Percentiles rank a stretch among this genome's conserved stretches.
These are phyloP conservation scores for Neurospora sp. DNA, from an alignment of 495 filamentous ascomycete genomes.

Conservation along the genomic window DNA sequence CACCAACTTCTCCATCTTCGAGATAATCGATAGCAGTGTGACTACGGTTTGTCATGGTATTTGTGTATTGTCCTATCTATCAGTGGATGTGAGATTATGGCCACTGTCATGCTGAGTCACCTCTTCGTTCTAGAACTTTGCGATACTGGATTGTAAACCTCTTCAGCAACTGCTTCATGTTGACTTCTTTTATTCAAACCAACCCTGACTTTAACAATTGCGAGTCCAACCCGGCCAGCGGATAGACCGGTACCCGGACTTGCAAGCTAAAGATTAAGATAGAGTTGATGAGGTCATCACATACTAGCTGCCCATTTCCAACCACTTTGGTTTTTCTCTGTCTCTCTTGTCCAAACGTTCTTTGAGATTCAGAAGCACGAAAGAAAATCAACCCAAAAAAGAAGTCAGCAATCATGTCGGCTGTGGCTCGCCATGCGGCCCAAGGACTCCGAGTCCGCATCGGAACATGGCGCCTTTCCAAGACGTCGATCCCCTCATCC, in stretches of 20 bases:
- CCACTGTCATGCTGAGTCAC: background rate
- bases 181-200: background rate
- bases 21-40: background rate
- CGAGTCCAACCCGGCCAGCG: background rate
- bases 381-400: background rate
- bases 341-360: background rate
- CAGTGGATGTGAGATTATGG: background rate
- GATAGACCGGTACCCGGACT: background rate
- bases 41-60: background rate
- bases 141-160: background rate
- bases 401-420: background rate
- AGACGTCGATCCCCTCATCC: background rate
- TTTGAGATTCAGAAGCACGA: background rate
- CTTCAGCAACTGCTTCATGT: background rate
- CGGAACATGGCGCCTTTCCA: background rate
- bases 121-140: background rate
- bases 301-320: background rate
- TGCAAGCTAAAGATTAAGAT: background rate
- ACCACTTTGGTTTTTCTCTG: background rate
- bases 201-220: background rate
- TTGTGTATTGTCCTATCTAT: background rate
- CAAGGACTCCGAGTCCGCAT: background rate
- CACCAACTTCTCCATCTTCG: background rate
- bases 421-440: background rate
- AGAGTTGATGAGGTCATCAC: background rate